Base-by-base conservation (phyloP, 2,329 filamentous ascomycete species). In the Cercospora sojina region DNA sequence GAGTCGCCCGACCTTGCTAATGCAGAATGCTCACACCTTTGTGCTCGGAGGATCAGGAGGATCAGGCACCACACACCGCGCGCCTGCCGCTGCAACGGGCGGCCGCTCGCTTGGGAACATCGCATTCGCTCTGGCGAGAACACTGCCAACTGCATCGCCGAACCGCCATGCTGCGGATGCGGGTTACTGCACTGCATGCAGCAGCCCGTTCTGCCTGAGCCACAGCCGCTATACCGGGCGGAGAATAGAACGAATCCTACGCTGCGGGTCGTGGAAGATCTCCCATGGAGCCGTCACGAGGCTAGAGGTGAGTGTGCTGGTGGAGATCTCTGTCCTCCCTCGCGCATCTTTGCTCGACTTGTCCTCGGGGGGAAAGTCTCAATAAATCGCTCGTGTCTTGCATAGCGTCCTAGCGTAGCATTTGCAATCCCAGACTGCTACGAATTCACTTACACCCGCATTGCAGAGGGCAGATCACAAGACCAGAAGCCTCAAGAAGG, bases 331-430 rank as follows among this genome's bases (percentile, higher is more conserved):
- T 56, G 27, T 31, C 53, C 53, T 56, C 53, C n/a, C 16, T 35
- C 5, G 57, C 29, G 51, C 53, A 65, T 63, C 62, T 67, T 68
- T 68, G 66, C 64, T 66, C 62, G 60, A 53, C 56, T 64, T 35
- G 59, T 61, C 47, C 55, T 51, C 60, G 25, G 10, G 31, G 53
- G 59, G 49, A 41, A 51, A 20, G 20, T 43, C 47, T 51, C 43
- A 51, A 57, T 41, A 43, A 38, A 23, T 57, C 58, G 49, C 18
- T 64, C n/a, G 31, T 49, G 29, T 58, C 56, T 47, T 65, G 65
- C 67, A 67, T 65, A 67, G 65, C 65, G 62, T 62, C 32, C 29
- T 41, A 29, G 57, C 66, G 59, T 70, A 49, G 57, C 58, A 63
- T 68, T 16, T 59, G 62, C 65, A 64, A 23, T 23, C 47, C 35